Evolutionary conservation across 1,284 basidiomycete genomes (phyloP).

Genomic region (Pulveroboletus sp.): DNA sequence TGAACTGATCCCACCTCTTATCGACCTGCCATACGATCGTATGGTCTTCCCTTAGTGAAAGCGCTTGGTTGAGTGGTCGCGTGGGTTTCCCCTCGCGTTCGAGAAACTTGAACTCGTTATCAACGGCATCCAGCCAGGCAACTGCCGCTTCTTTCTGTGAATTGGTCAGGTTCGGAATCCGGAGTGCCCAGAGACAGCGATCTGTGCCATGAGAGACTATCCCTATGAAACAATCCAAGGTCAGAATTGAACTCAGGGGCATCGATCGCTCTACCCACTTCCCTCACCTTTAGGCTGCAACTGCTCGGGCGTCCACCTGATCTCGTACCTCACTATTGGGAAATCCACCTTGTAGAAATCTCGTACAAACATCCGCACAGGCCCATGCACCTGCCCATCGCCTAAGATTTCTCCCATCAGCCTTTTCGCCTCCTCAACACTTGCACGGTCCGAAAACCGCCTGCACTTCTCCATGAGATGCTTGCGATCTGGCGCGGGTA

Average conservation of each 20-base stretch:
- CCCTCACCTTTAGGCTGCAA: slow-evolving; percentile 51
- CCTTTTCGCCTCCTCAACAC: slow-evolving; percentile 44
- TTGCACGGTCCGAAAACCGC: slow-evolving; percentile 40
- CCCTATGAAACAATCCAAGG: slow-evolving; percentile 39
- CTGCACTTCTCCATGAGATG: slow-evolving; percentile 50
- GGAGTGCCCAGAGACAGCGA: slow-evolving; percentile 48
- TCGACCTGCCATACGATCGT: slow-evolving; percentile 58
- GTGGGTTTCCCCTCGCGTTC: slow-evolving; percentile 40
- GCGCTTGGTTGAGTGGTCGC: slow-evolving; percentile 41
- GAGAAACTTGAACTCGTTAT: slow-evolving; percentile 46
- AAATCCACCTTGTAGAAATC: slow-evolving; percentile 57
- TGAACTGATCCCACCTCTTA: slow-evolving; percentile 48
- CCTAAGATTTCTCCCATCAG: slow-evolving; percentile 57
- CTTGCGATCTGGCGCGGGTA: slow-evolving; percentile 52
- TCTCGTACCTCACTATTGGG: slow-evolving; percentile 67
- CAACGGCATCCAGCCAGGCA: slow-evolving; percentile 42
- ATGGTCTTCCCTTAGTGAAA: slow-evolving; percentile 52
- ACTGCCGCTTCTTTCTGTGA: slow-evolving; percentile 25
- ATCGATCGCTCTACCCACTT: too few species aligned
- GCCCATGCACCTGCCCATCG: slow-evolving; percentile 70
- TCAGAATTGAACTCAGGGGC: too few species aligned
- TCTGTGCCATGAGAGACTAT: slow-evolving; percentile 73
- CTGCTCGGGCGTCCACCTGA: slow-evolving; percentile 69
- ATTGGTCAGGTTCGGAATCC: slow-evolving; percentile 29
- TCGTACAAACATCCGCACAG: slow-evolving; percentile 59